Base-by-base conservation (phyloP, 768 basidiomycete genomes). In the Gloeopeniophorella convolvens region DNA sequence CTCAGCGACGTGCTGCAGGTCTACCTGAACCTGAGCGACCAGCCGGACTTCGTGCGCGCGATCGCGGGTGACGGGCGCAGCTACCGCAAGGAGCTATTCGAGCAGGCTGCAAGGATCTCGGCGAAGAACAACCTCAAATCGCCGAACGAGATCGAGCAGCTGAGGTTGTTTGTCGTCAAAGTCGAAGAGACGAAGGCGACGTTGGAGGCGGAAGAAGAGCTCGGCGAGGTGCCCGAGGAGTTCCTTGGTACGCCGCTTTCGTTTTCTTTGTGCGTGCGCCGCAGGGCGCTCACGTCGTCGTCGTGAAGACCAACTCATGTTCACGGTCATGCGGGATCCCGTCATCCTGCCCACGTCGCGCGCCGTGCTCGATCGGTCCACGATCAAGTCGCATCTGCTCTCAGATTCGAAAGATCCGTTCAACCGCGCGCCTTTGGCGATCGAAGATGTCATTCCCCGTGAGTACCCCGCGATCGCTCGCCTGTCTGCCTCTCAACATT, bases 51-150 rank as follows among this genome's bases (percentile, higher is more conserved):
- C 63, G 78, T 86, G 27, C 73, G 75, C 24, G 92, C 90, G 6
- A 88, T 98, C 31, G 96, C 96, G 3, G 80, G 73, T n/a, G 96
- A 99, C 60, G 96, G 90, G 21, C 77, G 96, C 32, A 95, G 91
- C 65, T 99, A 97, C 62, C 76, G 72, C 55, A 87, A 80, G 63
- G 82, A 79, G 55, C 66, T 96, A 13, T 99, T 98, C 58, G 86
- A 89, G 55, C 68, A 72, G 41, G 91, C 94, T 10, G 80, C 82
- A 11, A 68, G 73, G 1, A 83, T 87, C 55, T 81, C 86, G 9
- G 59, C 77, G 45, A 73, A 70, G 55, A 74, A 80, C 44, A 66
- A 65, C 1, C 70, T 97, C 59, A 95, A 94, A 72, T 76, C 83
- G 10, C 79, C 82, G 42, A 66, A 73, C 13, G 95, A 99, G 64